Percentiles rank a stretch among this genome's conserved stretches.
phyloP scores from a whole-genome alignment of 2,329 filamentous ascomycete species.

The Daldinia sp. region DNA sequence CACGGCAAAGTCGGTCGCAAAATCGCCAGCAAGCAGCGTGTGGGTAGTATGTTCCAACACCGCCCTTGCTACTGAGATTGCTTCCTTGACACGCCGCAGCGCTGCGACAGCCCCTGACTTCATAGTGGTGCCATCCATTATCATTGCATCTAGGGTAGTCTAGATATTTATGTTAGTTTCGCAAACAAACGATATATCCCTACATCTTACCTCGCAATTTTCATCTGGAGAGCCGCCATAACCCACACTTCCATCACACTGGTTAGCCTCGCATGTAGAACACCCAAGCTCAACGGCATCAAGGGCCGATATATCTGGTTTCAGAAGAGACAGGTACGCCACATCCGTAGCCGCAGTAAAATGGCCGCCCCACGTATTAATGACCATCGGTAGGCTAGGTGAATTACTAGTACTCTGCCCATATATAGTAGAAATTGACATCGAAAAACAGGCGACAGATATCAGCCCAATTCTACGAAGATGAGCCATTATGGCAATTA shows the following conservation, averaged over 20 bases:
- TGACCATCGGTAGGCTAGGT: slow-evolving; percentile 57
- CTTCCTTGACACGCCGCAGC: slow-evolving; percentile 57
- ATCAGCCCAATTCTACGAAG: slow-evolving; percentile 23
- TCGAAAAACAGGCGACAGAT: slow-evolving; percentile 24
- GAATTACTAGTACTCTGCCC: slow-evolving; percentile 38
- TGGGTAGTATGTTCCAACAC: slow-evolving; percentile 62
- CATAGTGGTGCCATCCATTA: slow-evolving; percentile 64
- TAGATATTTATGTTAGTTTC: slow-evolving; percentile 2
- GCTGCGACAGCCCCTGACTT: slow-evolving; percentile 62
- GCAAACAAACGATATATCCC: not conserved
- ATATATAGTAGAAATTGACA: not conserved
- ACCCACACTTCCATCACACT: slow-evolving; percentile 64
- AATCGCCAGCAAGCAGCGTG: slow-evolving; percentile 61
- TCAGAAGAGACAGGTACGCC: slow-evolving; percentile 53
- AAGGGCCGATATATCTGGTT: slow-evolving; percentile 50
- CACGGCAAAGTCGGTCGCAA: slow-evolving; percentile 61
- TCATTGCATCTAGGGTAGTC: slow-evolving; percentile 66
- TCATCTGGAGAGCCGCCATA: slow-evolving; percentile 65
- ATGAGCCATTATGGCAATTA: slow-evolving; percentile 28
- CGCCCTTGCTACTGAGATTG: slow-evolving; percentile 58
- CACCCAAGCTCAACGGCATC: slow-evolving; percentile 63
- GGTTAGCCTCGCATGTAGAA: slow-evolving; percentile 58
- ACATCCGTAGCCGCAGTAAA: slow-evolving; percentile 62
- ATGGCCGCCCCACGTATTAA: slow-evolving; percentile 64
- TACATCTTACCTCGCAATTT: slow-evolving; percentile 55